phyloP scores from a whole-genome alignment of 108 stramenopile genomes.

The Skeletonema menzelii region DNA sequence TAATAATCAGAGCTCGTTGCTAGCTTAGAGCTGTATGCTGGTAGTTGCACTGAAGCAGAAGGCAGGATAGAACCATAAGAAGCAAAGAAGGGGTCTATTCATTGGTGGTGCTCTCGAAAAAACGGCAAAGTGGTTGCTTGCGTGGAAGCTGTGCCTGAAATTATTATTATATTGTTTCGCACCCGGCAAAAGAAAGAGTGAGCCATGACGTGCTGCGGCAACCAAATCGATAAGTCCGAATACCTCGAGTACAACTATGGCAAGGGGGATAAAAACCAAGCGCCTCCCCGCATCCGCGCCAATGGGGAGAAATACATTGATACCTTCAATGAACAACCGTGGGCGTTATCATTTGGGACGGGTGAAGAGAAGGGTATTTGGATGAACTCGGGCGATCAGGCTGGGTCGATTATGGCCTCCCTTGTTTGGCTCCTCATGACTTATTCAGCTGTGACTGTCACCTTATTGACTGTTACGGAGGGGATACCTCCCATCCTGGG shows the following conservation, averaged over 20 bases:
- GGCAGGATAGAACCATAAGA: no score
- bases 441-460: conserved; percentile 80
- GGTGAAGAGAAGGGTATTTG: conserved; percentile 75
- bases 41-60: no score
- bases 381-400: conserved; percentile 89
- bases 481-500: conserved; percentile 63
- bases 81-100: no score
- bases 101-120: background rate
- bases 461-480: conserved; percentile 70
- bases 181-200: background rate
- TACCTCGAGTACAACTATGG: conserved; percentile 29
- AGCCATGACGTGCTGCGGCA: conserved; percentile 17
- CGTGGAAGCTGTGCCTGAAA: background rate
- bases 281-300: conserved; percentile 39
- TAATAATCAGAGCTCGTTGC: no score
- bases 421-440: conserved; percentile 82
- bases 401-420: conserved; percentile 86
- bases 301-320: conserved; percentile 50
- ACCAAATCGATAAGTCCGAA: conserved; percentile 41
- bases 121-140: no score
- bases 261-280: conserved; percentile 3
- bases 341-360: conserved; percentile 47
- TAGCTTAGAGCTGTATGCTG: no score
- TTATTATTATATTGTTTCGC: background rate
- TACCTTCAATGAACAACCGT: conserved; percentile 42